Evolutionary conservation across 2,329 filamentous ascomycete species (phyloP).

Genomic region (Beauveria scarabaeidicola): DNA sequence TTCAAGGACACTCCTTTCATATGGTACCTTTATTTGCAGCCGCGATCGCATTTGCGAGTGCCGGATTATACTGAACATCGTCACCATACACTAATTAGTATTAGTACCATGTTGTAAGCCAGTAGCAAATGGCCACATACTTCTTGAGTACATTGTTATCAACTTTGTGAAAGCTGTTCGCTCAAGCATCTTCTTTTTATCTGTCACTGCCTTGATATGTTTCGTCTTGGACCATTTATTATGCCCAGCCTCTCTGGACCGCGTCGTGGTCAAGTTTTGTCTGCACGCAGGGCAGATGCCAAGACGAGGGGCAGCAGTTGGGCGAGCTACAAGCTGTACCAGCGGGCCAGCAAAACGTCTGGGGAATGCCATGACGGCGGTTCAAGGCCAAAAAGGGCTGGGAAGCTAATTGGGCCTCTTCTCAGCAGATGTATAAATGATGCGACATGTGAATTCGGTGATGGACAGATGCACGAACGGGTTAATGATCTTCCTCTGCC

Average conservation of each 20-base stretch:
- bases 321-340: neutral
- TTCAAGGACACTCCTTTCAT: neutral
- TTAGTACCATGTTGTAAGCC: neutral
- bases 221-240: slow-evolving; percentile 95
- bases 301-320: neutral
- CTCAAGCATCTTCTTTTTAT: slow-evolving; percentile 67
- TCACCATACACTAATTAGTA: slow-evolving; percentile 58
- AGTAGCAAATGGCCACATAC: slow-evolving; percentile 33
- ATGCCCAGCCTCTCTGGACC: slow-evolving; percentile 55
- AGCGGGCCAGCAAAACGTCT: neutral
- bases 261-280: slow-evolving; percentile 39
- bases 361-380: neutral
- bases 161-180: slow-evolving; percentile 61
- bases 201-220: slow-evolving; percentile 85
- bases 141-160: slow-evolving; percentile 66
- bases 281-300: slow-evolving; percentile 39
- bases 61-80: slow-evolving; percentile 64
- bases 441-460: neutral
- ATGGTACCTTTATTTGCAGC: slow-evolving; percentile 66
- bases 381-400: too few relatives aligned
- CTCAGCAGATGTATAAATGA: neutral
- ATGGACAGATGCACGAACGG: slow-evolving; percentile 12
- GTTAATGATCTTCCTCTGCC: slow-evolving; percentile 23
- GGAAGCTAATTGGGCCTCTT: neutral
- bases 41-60: slow-evolving; percentile 62